These are phyloP conservation scores for Clarireedia paspali DNA, from an alignment of 2,329 filamentous ascomycete species.

Conservation along the genomic window DNA sequence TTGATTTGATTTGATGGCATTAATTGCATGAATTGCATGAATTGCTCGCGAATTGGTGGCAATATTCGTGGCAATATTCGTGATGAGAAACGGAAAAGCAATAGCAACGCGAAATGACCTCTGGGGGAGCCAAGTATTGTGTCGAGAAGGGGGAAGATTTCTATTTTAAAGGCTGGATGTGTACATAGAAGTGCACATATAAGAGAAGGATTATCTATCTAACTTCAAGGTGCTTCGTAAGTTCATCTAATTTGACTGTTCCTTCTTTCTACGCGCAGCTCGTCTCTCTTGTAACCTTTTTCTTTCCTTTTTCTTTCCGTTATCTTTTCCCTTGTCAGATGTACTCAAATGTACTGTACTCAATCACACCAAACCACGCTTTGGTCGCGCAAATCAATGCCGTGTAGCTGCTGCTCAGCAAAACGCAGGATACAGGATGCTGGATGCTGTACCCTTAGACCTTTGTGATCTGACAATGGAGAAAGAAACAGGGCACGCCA, in stretches of 20 bases:
- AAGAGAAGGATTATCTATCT: background rate
- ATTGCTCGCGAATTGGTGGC: too few relatives aligned
- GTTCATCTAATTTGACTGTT: background rate
- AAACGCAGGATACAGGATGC: background rate
- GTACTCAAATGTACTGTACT: background rate
- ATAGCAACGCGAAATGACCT: background rate
- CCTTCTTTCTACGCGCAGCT: background rate
- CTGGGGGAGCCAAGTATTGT: background rate
- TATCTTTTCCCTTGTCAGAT: background rate
- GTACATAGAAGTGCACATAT: background rate
- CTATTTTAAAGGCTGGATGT: background rate
- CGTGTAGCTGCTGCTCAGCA: background rate
- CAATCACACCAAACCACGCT: background rate
- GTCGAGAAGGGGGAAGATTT: background rate
- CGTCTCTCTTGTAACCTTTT: too few relatives aligned
- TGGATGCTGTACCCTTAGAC: background rate
- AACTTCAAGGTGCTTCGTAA: too few relatives aligned
- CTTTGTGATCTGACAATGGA: background rate
- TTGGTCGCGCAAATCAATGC: background rate
- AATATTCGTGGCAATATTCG: background rate
- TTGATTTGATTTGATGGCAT: background rate
- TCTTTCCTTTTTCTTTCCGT: background rate
- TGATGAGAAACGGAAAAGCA: background rate
- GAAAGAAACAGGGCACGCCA: background rate
- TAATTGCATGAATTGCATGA: background rate